Percentiles rank a stretch among this genome's conserved stretches.
phyloP scores from a whole-genome alignment of 108 stramenopile genomes.

The Fragilariopsis cylindrus region DNA sequence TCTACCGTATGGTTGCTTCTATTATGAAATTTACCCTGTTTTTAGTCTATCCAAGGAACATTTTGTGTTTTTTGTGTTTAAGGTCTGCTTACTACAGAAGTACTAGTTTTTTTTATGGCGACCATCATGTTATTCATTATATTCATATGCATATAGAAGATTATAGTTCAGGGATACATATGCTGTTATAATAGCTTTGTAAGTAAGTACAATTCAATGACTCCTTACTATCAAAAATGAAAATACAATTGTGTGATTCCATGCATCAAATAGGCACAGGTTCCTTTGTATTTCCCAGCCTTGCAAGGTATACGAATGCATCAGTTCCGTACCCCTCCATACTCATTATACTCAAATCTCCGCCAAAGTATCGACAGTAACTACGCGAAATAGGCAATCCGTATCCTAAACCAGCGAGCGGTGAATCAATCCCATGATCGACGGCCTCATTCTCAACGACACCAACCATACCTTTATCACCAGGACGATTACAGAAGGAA shows the following conservation, averaged over 20 bases:
- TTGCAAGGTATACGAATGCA: conserved; percentile 93
- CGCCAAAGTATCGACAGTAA: conserved; percentile 98
- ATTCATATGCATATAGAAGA: background rate
- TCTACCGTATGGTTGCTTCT: no score
- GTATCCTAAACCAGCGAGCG: conserved; percentile 97
- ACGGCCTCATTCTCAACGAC: conserved; percentile 52
- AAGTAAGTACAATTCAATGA: background rate
- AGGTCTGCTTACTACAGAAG: no score
- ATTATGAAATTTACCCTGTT: no score
- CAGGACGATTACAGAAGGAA: background rate
- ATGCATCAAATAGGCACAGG: conserved; percentile 75
- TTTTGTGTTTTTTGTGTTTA: no score
- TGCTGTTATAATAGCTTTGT: conserved; percentile 1
- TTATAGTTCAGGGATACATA: conserved; percentile 18
- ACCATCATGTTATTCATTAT: no score
- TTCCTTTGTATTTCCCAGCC: conserved; percentile 82
- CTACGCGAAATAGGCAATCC: conserved; percentile 96
- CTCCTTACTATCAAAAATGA: background rate
- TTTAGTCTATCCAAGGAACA: no score
- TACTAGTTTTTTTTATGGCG: no score
- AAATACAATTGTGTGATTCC: background rate
- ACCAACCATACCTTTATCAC: conserved; percentile 29
- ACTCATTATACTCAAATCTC: conserved; percentile 96
- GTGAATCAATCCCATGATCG: conserved; percentile 92
- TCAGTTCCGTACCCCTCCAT: conserved; percentile 99